These are phyloP conservation scores for Lachnellula arida DNA, from an alignment of 2,329 filamentous ascomycete genomes.

Conservation along the genomic window DNA sequence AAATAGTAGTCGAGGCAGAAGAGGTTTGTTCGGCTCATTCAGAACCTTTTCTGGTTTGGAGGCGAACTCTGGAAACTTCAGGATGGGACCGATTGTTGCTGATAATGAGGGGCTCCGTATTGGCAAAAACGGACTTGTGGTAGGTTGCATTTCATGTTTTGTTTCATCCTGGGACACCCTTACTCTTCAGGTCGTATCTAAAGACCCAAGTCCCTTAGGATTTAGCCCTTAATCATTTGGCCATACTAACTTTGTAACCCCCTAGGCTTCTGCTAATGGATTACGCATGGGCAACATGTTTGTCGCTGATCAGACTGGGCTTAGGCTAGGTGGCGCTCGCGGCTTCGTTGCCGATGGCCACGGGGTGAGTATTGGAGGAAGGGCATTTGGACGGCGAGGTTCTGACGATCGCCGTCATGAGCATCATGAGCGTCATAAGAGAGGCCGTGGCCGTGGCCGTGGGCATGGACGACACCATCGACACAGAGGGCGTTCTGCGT, in stretches of 20 bases:
- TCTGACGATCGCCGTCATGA: conserved; percentile 1
- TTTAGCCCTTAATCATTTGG: background rate
- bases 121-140: conserved; percentile 16
- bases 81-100: conserved; percentile 24
- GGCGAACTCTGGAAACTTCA: conserved; percentile 10
- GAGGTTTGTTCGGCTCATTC: conserved; percentile 6
- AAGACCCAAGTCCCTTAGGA: too few relatives aligned
- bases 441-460: background rate
- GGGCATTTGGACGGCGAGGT: conserved; percentile 14
- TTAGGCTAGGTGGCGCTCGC: conserved; percentile 29
- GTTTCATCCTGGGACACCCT: background rate
- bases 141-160: background rate
- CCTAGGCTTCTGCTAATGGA: conserved; percentile 13
- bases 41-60: conserved; percentile 9
- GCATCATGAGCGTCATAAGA: background rate
- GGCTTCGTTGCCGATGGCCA: conserved; percentile 20
- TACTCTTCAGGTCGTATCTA: too few relatives aligned
- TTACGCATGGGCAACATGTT: conserved; percentile 19
- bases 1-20: background rate
- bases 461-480: conserved; percentile 2
- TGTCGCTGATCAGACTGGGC: conserved; percentile 39
- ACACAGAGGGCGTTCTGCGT: conserved; percentile 11
- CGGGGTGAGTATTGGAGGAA: conserved; percentile 19
- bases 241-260: background rate
- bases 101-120: conserved; percentile 24